Base-by-base conservation (phyloP, 306 rosid genomes). In the Mimosa bimucronata region DNA sequence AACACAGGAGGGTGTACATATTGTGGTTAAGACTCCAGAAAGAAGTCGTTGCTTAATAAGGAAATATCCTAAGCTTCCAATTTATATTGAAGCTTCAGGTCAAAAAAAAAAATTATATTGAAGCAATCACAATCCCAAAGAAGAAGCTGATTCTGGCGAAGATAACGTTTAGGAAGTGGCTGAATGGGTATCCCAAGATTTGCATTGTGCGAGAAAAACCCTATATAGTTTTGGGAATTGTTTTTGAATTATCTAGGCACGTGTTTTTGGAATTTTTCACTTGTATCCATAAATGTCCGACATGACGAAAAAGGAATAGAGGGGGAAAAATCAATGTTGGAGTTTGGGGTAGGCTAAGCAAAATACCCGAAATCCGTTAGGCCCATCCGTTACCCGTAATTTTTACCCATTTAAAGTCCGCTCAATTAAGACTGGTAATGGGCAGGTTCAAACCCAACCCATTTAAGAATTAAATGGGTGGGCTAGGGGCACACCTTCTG, bases 1-100 rank as follows among this genome's bases (percentile, higher is more conserved):
- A 26, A 62, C 76, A 28, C 85, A 81, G 87, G 83, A 81, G 61
- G 50, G 60, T 76, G 81, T 7, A 61, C 57, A 65, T 52, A 75
- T 45, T 45, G 50, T 72, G 71, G 62, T 75, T 48, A 66, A 79
- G 76, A 37, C 71, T 72, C 29, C 73, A n/a, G 11, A 68, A 42
- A 67, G 18, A 2, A 21, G 7, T 48, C 16, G 13, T 75, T 42
- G 30, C 66, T 72, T 53, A 45, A 16, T 64, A 58, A 76, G 60
- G 60, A 23, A 18, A 53, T 12, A 18, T 75, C 53, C 23, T 48
- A 28, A 83, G 52, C 46, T 68, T 34, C 26, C n/a, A 52, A 16
- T 44, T 70, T 48, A 37, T 37, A 48, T 70, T 77, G 74, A 77
- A 67, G 52, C 64, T 69, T n/a, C n/a, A n/a, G n/a, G n/a, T n/a